A percentile compares a stretch with the other conserved stretches of the same genome.
Evolutionary conservation across 176 grass and related monocot species (phyloP).

Genomic region (Bolboschoenus planiculmis): DNA sequence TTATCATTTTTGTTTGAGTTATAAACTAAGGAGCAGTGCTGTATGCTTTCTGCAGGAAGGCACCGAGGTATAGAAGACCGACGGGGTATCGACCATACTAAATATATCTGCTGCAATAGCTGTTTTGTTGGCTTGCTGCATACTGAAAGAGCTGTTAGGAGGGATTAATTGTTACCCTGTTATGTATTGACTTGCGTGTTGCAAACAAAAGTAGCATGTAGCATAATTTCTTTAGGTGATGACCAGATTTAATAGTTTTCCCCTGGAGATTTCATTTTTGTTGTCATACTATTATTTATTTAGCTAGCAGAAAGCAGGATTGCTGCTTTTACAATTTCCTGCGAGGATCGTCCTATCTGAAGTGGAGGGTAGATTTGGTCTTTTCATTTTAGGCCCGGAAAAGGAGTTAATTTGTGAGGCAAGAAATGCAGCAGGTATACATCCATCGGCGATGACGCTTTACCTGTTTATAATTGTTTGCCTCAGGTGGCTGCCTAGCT

Average conservation of each 20-base stretch:
- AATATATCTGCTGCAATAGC: slow-evolving; percentile 13
- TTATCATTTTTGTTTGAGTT: slow-evolving; percentile 2
- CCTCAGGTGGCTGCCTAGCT: neutral
- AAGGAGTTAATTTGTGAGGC: neutral
- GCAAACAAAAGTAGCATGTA: slow-evolving; percentile 9
- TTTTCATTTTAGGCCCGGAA: neutral
- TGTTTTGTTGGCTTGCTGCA: neutral
- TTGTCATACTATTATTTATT: neutral
- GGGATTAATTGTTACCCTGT: neutral
- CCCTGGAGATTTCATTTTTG: neutral
- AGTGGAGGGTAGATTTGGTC: neutral
- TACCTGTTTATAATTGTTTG: neutral
- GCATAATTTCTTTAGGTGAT: slow-evolving; percentile 20
- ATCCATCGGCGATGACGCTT: neutral
- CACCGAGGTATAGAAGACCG: slow-evolving; percentile 53
- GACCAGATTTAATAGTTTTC: neutral
- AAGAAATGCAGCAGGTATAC: neutral
- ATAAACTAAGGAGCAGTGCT: neutral
- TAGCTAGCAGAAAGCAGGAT: neutral
- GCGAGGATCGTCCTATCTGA: neutral
- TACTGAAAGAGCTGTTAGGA: neutral
- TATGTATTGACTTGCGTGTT: slow-evolving; percentile 9
- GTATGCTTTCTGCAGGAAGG: slow-evolving; percentile 29
- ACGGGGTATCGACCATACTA: slow-evolving; percentile 45
- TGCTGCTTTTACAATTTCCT: neutral